A percentile compares a stretch with the other conserved stretches of the same genome.
phyloP scores from a whole-genome alignment of 106 monocot species.

The Dioscorea dumetorum region DNA sequence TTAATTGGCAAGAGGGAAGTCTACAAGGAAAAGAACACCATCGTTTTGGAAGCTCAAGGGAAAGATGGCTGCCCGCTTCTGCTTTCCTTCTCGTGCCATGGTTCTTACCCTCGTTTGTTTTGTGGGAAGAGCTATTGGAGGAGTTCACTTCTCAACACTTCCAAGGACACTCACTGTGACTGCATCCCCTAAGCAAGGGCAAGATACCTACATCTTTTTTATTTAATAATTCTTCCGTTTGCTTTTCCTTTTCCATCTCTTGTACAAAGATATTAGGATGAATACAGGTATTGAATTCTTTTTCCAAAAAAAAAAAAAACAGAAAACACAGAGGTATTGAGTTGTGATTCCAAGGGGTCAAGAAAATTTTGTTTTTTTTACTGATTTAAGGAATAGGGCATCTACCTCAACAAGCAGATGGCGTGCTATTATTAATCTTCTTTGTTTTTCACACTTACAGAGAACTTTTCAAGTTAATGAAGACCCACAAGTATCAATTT shows the following conservation, averaged over 20 bases:
- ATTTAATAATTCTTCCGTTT: not conserved
- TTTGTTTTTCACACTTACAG: too few relatives aligned
- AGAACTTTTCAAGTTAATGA: too few relatives aligned
- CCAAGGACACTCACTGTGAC: constrained; percentile 32
- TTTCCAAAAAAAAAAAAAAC: too few relatives aligned
- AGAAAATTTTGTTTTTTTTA: too few relatives aligned
- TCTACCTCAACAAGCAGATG: too few relatives aligned
- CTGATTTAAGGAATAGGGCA: too few relatives aligned
- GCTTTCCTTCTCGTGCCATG: not conserved
- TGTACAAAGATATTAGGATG: not conserved
- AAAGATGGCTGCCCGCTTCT: not conserved
- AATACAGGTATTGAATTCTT: not conserved
- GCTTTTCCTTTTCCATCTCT: not conserved
- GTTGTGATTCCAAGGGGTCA: too few relatives aligned
- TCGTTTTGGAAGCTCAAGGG: not conserved
- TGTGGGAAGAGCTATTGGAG: constrained; percentile 14
- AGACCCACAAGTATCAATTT: too few relatives aligned
- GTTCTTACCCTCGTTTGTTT: constrained; percentile 7
- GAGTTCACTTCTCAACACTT: constrained; percentile 41
- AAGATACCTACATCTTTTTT: constrained; percentile 23
- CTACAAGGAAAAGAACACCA: not conserved
- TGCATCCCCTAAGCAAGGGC: constrained; percentile 43
- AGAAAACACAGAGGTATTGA: too few relatives aligned
- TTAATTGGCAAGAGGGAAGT: not conserved
- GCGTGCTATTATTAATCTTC: too few relatives aligned